Evolutionary conservation across 2,329 filamentous ascomycete species (phyloP).

Genomic region (Zymoseptoria ardabiliae): DNA sequence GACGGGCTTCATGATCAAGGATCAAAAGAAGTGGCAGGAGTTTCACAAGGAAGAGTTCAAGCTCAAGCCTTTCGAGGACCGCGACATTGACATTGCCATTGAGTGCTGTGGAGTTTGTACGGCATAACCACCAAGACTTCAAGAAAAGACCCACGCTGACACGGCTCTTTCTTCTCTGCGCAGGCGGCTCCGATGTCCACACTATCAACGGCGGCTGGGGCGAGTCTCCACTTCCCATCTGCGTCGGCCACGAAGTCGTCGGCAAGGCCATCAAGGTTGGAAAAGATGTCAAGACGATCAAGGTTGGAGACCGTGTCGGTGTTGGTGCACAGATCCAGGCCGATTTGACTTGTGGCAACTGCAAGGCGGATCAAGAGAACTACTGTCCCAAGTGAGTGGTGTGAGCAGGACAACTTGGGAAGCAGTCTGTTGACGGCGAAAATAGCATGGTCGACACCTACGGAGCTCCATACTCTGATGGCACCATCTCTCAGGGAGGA

Average conservation of each 20-base stretch:
- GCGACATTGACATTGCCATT: slow-evolving; percentile 83
- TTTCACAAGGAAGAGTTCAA: slow-evolving; percentile 57
- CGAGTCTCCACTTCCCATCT: slow-evolving; percentile 53
- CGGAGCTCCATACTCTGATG: slow-evolving; percentile 45
- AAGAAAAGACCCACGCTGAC: slow-evolving; percentile 19
- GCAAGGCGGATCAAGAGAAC: slow-evolving; percentile 47
- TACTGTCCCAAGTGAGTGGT: slow-evolving; percentile 40
- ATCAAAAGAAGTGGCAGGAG: slow-evolving; percentile 54
- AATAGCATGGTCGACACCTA: slow-evolving; percentile 42
- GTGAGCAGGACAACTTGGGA: neutral
- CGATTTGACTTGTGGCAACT: slow-evolving; percentile 44
- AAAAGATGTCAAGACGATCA: slow-evolving; percentile 43
- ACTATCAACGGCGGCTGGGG: slow-evolving; percentile 55
- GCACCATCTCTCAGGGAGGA: slow-evolving; percentile 60
- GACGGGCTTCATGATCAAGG: slow-evolving; percentile 42
- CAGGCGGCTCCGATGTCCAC: slow-evolving; percentile 39
- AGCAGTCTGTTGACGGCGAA: neutral
- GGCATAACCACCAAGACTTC: slow-evolving; percentile 4
- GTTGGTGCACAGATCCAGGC: slow-evolving; percentile 45
- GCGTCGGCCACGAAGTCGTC: slow-evolving; percentile 57
- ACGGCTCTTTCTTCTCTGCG: neutral
- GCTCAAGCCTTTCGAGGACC: slow-evolving; percentile 78
- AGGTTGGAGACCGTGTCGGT: slow-evolving; percentile 39
- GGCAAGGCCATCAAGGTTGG: slow-evolving; percentile 45
- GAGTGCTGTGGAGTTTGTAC: slow-evolving; percentile 61